These are phyloP conservation scores for Rubroshorea leprosula DNA, from an alignment of 345 rosid species.

Conservation along the genomic window DNA sequence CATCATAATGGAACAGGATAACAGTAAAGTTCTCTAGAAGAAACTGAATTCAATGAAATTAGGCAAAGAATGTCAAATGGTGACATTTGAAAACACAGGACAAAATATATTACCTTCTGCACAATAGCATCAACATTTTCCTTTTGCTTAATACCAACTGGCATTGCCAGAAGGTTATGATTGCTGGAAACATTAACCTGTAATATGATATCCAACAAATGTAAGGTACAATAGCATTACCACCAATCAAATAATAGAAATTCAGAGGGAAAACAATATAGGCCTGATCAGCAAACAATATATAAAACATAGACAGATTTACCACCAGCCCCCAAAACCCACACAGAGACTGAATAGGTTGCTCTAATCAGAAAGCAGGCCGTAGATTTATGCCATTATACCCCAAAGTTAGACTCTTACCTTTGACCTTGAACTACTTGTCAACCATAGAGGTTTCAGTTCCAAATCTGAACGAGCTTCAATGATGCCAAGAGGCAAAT, in stretches of 20 bases:
- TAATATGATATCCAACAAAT: constrained; percentile 10
- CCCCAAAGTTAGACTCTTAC: constrained; percentile 31
- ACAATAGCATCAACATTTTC: constrained; percentile 62
- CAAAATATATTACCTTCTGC: constrained; percentile 52
- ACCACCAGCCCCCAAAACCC: too few species aligned
- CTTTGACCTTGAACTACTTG: constrained; percentile 63
- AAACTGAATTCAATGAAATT: constrained; percentile 67
- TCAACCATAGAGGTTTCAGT: constrained; percentile 88
- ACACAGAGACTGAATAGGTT: background rate
- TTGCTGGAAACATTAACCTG: constrained; percentile 38
- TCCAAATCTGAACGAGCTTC: constrained; percentile 79
- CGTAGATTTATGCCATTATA: background rate
- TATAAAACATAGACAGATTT: too few species aligned
- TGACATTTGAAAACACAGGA: constrained; percentile 4
- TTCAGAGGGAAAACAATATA: background rate
- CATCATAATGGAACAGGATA: constrained; percentile 93
- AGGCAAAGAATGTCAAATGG: constrained; percentile 21
- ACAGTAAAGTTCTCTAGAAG: constrained; percentile 83
- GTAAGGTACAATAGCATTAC: constrained; percentile 6
- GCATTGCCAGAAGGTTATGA: constrained; percentile 73
- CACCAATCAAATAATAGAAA: too few species aligned
- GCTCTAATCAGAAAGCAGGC: background rate
- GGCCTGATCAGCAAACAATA: too few species aligned
- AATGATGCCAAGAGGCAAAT: constrained; percentile 70
- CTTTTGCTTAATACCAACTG: constrained; percentile 91